Percentiles rank a stretch among this genome's conserved stretches.
These are phyloP conservation scores for Barbarea vulgaris DNA, from an alignment of 345 rosid species.

Conservation along the genomic window DNA sequence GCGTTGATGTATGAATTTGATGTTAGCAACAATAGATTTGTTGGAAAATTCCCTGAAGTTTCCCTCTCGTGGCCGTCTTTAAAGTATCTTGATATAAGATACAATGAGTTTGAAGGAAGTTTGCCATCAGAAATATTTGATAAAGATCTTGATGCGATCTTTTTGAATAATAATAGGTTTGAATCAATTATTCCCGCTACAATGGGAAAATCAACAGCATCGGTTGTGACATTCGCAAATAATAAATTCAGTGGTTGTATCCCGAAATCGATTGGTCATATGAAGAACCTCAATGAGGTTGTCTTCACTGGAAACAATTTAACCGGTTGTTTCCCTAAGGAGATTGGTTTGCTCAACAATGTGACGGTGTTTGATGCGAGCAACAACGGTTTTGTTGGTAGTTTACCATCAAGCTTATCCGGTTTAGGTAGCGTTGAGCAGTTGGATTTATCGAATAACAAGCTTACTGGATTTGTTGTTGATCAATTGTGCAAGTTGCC, in stretches of 20 bases:
- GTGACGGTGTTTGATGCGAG: constrained; percentile 54
- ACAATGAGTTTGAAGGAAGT: constrained; percentile 63
- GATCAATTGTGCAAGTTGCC: constrained; percentile 53
- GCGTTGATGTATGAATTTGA: constrained; percentile 60
- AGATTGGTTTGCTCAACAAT: constrained; percentile 59
- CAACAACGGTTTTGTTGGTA: constrained; percentile 51
- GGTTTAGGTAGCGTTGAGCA: constrained; percentile 43
- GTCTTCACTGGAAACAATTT: constrained; percentile 54
- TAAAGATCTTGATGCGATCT: constrained; percentile 63
- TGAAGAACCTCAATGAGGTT: constrained; percentile 59
- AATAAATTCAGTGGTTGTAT: constrained; percentile 65
- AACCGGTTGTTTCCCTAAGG: constrained; percentile 63
- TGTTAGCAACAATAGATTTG: constrained; percentile 68
- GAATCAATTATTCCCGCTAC: constrained; percentile 51
- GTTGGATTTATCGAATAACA: constrained; percentile 47
- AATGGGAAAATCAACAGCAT: constrained; percentile 57
- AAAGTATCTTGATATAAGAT: constrained; percentile 61
- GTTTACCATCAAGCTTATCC: constrained; percentile 45
- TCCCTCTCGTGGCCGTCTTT: constrained; percentile 49
- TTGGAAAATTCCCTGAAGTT: constrained; percentile 53
- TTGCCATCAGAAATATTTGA: constrained; percentile 57
- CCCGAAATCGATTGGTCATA: constrained; percentile 58
- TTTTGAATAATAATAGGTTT: constrained; percentile 68
- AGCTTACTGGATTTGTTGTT: constrained; percentile 53
- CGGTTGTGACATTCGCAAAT: constrained; percentile 58